These are phyloP conservation scores for Ailanthus altissimus DNA, from an alignment of 345 rosid species.

Conservation along the genomic window DNA sequence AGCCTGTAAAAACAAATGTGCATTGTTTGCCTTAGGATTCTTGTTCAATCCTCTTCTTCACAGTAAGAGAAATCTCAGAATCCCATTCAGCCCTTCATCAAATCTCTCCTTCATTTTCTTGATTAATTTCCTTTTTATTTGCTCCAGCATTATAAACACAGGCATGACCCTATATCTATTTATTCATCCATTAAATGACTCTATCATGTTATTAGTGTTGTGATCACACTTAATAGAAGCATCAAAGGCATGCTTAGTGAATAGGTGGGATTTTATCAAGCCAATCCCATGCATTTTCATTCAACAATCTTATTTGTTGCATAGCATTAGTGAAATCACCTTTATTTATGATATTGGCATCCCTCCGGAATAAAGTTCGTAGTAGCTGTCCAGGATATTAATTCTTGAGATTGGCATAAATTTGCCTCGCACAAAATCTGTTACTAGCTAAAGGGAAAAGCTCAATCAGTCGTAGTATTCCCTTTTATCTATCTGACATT, in stretches of 20 bases:
- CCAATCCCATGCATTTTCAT: background rate
- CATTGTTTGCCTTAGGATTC: too few relatives aligned
- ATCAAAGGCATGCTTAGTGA: background rate
- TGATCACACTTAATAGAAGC: background rate
- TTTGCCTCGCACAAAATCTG: background rate
- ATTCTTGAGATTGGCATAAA: background rate
- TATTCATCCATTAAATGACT: background rate
- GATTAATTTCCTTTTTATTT: too few relatives aligned
- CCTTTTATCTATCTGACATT: background rate
- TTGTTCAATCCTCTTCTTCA: background rate
- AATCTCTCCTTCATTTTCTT: too few relatives aligned
- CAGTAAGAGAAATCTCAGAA: too few relatives aligned
- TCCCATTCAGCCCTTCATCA: background rate
- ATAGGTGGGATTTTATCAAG: background rate
- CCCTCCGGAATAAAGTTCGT: background rate
- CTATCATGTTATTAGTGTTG: background rate
- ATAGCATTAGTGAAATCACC: background rate
- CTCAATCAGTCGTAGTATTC: too few relatives aligned
- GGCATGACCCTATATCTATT: too few relatives aligned
- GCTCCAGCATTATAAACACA: too few relatives aligned
- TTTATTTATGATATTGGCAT: too few relatives aligned
- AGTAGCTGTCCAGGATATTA: too few relatives aligned
- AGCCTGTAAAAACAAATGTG: too few relatives aligned
- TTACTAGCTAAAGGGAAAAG: too few relatives aligned
- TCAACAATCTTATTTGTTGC: too few relatives aligned